Evolutionary conservation across 1,284 basidiomycete species (phyloP).

Genomic region (Rugiboletus extremiorientalis): DNA sequence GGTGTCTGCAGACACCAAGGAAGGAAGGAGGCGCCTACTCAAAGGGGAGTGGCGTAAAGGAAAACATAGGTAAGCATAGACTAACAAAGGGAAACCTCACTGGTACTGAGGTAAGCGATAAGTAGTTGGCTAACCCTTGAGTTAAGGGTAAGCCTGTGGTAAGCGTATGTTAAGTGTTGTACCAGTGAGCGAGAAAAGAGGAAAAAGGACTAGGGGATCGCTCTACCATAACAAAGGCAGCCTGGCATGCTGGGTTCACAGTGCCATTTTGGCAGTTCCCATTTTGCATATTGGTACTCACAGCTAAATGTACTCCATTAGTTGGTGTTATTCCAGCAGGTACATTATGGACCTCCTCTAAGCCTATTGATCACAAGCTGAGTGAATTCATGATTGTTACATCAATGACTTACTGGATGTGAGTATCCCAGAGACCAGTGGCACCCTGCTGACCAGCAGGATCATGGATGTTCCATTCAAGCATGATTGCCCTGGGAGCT

Average conservation of each 20-base stretch:
- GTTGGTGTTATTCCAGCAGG: background rate
- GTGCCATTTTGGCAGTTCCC: constrained; percentile 37
- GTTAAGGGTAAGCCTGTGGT: too few relatives aligned
- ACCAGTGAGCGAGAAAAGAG: too few relatives aligned
- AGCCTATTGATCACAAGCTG: constrained; percentile 15
- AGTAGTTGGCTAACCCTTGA: too few relatives aligned
- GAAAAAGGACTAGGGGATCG: too few relatives aligned
- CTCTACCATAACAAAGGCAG: too few relatives aligned
- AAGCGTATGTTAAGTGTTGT: too few relatives aligned
- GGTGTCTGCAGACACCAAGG: too few relatives aligned
- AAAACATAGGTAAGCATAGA: too few relatives aligned
- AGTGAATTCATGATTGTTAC: background rate
- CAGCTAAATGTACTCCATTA: constrained; percentile 26
- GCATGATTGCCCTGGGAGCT: constrained; percentile 54
- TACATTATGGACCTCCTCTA: constrained; percentile 32
- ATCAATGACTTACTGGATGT: constrained; percentile 30
- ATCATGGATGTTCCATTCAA: constrained; percentile 60
- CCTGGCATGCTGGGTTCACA: constrained; percentile 39
- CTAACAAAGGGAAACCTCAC: too few relatives aligned
- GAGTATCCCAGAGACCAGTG: constrained; percentile 59
- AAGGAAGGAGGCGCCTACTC: too few relatives aligned
- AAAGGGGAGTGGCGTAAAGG: too few relatives aligned
- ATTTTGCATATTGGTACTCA: constrained; percentile 43
- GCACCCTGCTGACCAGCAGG: constrained; percentile 47
- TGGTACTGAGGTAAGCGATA: too few relatives aligned